Conservation (phyloP, 805 yeast species). For the Martiniozyma abietophila region DNA sequence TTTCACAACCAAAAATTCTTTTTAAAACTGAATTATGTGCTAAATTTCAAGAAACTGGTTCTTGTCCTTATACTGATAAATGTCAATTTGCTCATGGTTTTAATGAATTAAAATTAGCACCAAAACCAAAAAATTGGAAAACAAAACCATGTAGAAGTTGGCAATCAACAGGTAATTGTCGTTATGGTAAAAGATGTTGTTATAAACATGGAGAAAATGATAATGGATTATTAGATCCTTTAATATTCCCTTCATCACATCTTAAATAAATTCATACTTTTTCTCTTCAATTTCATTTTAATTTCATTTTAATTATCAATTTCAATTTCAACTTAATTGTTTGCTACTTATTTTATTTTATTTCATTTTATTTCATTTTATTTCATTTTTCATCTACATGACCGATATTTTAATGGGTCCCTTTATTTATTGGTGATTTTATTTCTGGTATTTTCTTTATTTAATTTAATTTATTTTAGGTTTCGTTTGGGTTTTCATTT, state of each 20-base stretch:
- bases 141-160: constrained; percentile 89
- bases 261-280: not conserved
- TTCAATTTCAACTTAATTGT: too few relatives aligned
- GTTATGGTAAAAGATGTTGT: constrained; percentile 87
- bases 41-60: constrained; percentile 58
- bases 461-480: too few relatives aligned
- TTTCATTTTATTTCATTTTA: not conserved
- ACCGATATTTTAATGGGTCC: too few relatives aligned
- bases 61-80: constrained; percentile 82
- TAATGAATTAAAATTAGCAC: constrained; percentile 61
- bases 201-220: constrained; percentile 63
- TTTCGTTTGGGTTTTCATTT: too few relatives aligned
- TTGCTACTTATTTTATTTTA: not conserved
- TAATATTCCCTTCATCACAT: constrained; percentile 4
- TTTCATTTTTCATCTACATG: too few relatives aligned
- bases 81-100: constrained; percentile 94
- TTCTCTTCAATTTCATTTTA: not conserved
- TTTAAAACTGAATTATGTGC: constrained; percentile 90
- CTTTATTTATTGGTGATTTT: too few relatives aligned
- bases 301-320: not conserved
- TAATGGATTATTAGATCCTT: constrained; percentile 10
- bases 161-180: constrained; percentile 71
- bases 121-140: constrained; percentile 76
- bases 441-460: too few relatives aligned
- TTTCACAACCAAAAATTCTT: too few relatives aligned